Base-by-base conservation (phyloP, 495 filamentous ascomycete species). In the Amniculicola lignicola region DNA sequence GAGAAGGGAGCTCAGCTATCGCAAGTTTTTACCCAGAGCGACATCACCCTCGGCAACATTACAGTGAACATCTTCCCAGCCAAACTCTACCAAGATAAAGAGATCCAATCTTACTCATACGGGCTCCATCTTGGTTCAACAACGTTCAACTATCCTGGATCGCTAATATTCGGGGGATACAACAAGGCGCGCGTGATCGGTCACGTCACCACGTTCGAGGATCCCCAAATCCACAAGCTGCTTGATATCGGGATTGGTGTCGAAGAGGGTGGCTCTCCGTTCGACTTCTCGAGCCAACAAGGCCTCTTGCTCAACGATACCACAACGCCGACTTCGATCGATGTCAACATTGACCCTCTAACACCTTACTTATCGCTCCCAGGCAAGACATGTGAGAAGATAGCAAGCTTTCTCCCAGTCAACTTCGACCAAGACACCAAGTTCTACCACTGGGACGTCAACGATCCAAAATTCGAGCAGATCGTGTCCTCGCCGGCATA, bases 61-160 rank as follows among this genome's bases (percentile, higher is more conserved):
- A n/a, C n/a, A n/a, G n/a, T n/a, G n/a, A n/a, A n/a, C n/a, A 10
- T 35, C 29, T 35, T 35, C 29, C 29, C 29, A 35, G n/a, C 7
- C 29, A 35, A 42, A 16, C 39, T 42, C 7, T 42, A 42, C 39
- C 7, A 9, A 16, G 39, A 42, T 42, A 42, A 42, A 48, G 1
- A 35, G n/a, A 75, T 70, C 19, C 69, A 72, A 0, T 80, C 78
- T 0, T 75, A 75, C 38, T 79, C 77, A 7, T 80, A 71, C 47
- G 72, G 74, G 4, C 68, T 83, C 61, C 80, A 82, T 57, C 74
- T 82, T 35, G 79, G 80, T 6, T 77, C 77, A 2, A 75, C 63
- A 2, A 47, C 59, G 4, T 66, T 68, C 7, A 52, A 56, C 16
- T 2, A 71, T 77, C 51, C 49, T 67, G 4, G 76, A 72, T 1